A percentile compares a stretch with the other conserved stretches of the same genome.
Conservation (phyloP, 306 rosid genomes). For the Quercus gilva region DNA sequence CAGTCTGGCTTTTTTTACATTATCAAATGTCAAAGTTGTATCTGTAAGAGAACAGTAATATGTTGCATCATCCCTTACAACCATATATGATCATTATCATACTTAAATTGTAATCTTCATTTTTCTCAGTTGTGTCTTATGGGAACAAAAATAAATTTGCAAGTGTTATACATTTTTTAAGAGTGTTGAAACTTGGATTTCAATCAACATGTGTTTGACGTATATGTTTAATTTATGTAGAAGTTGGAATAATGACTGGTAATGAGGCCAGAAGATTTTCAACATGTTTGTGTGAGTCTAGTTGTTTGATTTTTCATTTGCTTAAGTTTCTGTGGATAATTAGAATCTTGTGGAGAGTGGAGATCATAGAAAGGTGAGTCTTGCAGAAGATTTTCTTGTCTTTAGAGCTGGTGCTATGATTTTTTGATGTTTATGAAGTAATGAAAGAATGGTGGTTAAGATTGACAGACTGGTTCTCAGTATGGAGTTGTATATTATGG, state of each 20-base stretch:
- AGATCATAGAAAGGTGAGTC: background rate
- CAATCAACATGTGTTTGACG: background rate
- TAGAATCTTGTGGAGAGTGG: background rate
- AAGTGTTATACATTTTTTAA: background rate
- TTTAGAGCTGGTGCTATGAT: background rate
- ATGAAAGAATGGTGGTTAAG: too few relatives aligned
- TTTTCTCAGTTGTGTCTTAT: background rate
- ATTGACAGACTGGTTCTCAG: too few relatives aligned
- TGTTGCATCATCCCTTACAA: background rate
- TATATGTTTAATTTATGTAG: background rate
- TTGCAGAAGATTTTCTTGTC: background rate
- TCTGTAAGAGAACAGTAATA: background rate
- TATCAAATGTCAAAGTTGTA: background rate
- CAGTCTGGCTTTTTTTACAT: background rate
- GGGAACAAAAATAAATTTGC: background rate
- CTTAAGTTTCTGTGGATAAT: background rate
- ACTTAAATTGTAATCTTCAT: background rate
- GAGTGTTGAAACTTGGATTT: background rate
- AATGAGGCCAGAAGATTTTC: background rate
- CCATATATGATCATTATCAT: background rate
- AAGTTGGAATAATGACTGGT: background rate
- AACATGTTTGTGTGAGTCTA: background rate
- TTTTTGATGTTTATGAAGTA: background rate
- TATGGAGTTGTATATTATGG: too few relatives aligned
- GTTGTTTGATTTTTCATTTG: background rate